Base-by-base conservation (phyloP, 345 rosid genomes). In the Raphanus raphanistrum region DNA sequence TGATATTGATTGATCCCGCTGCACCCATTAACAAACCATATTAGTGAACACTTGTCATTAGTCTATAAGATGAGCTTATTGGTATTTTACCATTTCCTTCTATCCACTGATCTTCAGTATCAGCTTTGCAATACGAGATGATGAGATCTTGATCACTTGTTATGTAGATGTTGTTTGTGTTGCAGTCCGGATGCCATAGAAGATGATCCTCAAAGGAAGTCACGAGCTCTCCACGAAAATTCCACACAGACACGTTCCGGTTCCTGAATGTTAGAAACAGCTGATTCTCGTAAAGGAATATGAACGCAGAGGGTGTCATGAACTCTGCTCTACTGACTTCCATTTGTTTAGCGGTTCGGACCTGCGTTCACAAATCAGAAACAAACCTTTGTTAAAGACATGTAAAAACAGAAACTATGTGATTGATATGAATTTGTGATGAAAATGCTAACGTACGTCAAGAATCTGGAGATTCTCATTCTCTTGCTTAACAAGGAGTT, bases 401-500 rank as follows among this genome's bases (percentile, higher is more conserved):
- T 16, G 62, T 21, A 21, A 21, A 21, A 21, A 21, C 21, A 21
- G 21, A 21, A 21, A 21, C 21, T 21, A 21, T 0, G 21, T 0
- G 21, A 21, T 21, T 21, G 21, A 21, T 21, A 0, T 21, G 21
- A 21, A 21, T 21, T 21, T 21, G n/a, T 21, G 21, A 21, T 21
- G 21, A 21, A 21, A 21, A 21, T 21, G n/a, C n/a, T n/a, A n/a
- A n/a, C n/a, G n/a, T 78, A 92, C 98, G 70, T 94, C 98, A 63
- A 90, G 97, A 73, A 94, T 94, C 80, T 94, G 98, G 66, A 94
- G 98, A 81, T 94, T 89, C 84, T 94, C 98, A 72, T 90, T 88
- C 79, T 92, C 97, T 82, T 94, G 98, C 86, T 94, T 94, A 75
- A 94, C 97, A 83, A 94, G 98, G 80, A 94, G 98, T 83, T 94